phyloP scores from a whole-genome alignment of 225 moss, liverwort and hornwort species.

The Pseudoscleropodium purum region DNA sequence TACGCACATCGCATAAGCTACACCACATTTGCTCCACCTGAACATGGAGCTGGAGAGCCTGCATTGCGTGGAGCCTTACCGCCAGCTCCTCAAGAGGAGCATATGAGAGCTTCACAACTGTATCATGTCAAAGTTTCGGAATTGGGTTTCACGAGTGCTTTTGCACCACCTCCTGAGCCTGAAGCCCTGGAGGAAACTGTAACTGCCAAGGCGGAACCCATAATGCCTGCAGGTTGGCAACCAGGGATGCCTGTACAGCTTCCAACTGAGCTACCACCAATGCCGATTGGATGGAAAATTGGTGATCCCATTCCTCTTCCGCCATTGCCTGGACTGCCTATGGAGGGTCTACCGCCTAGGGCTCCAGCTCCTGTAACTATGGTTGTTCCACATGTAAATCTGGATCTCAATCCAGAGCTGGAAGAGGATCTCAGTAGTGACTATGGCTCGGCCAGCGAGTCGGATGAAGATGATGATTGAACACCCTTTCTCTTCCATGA shows the following conservation, averaged over 20 bases:
- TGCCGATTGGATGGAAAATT: conserved; percentile 92
- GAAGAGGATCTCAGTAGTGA: conserved; percentile 87
- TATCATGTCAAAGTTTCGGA: conserved; percentile 73
- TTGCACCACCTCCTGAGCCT: conserved; percentile 34
- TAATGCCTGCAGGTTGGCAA: conserved; percentile 82
- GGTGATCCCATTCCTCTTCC: conserved; percentile 81
- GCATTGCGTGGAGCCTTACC: conserved; percentile 77
- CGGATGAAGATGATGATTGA: conserved; percentile 91
- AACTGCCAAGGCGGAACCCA: conserved; percentile 38
- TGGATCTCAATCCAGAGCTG: conserved; percentile 93
- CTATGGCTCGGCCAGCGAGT: conserved; percentile 69
- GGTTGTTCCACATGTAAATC: conserved; percentile 90
- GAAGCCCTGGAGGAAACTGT: conserved; percentile 29
- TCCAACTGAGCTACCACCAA: conserved; percentile 71
- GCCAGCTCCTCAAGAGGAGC: conserved; percentile 96
- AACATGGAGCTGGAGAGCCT: conserved; percentile 67
- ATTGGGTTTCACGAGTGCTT: conserved; percentile 67
- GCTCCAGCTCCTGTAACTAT: conserved; percentile 41
- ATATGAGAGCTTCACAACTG: conserved; percentile 84
- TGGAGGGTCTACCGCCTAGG: conserved; percentile 41
- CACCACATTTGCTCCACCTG: conserved; percentile 95
- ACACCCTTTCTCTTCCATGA: background rate
- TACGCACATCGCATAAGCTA: conserved; percentile 91
- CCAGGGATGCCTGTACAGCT: conserved; percentile 90
- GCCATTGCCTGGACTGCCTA: conserved; percentile 51